These are phyloP conservation scores for Castanea crenata DNA, from an alignment of 306 rosid genomes.

Conservation along the genomic window DNA sequence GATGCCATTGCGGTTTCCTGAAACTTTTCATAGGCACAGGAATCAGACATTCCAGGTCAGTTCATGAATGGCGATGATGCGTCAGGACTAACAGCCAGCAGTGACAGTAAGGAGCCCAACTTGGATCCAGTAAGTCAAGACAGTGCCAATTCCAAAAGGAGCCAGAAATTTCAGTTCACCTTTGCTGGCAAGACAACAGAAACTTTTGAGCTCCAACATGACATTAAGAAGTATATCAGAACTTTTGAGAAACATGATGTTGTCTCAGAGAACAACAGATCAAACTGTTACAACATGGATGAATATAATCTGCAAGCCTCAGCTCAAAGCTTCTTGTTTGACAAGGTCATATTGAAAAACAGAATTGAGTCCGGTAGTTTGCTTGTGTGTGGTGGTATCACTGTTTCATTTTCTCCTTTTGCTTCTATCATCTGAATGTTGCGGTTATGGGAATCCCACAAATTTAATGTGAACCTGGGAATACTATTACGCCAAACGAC, in stretches of 20 bases:
- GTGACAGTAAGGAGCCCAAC: conserved; percentile 12
- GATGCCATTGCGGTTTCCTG: not conserved
- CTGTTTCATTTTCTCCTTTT: conserved; percentile 31
- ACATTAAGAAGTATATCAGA: conserved; percentile 62
- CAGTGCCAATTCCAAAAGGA: conserved; percentile 21
- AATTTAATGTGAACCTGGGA: not conserved
- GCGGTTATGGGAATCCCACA: conserved; percentile 18
- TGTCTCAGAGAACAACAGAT: conserved; percentile 26
- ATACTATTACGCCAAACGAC: not conserved
- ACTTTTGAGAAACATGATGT: conserved; percentile 41
- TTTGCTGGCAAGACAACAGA: conserved; percentile 53
- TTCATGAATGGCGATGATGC: conserved; percentile 12
- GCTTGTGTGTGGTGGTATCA: conserved; percentile 50
- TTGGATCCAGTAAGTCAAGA: conserved; percentile 27
- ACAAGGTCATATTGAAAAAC: conserved; percentile 45
- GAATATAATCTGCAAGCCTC: conserved; percentile 40
- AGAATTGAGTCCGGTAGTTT: conserved; percentile 64
- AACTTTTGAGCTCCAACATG: conserved; percentile 37
- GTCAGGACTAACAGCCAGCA: conserved; percentile 28
- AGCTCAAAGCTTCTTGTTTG: conserved; percentile 51
- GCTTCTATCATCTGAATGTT: conserved; percentile 19
- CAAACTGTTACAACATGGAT: conserved; percentile 35
- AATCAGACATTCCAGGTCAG: conserved; percentile 22
- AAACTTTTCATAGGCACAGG: conserved; percentile 38
- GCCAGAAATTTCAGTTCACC: conserved; percentile 51